phyloP scores from a whole-genome alignment of 2,329 filamentous ascomycete genomes.

The Tolypocladium paradoxum region DNA sequence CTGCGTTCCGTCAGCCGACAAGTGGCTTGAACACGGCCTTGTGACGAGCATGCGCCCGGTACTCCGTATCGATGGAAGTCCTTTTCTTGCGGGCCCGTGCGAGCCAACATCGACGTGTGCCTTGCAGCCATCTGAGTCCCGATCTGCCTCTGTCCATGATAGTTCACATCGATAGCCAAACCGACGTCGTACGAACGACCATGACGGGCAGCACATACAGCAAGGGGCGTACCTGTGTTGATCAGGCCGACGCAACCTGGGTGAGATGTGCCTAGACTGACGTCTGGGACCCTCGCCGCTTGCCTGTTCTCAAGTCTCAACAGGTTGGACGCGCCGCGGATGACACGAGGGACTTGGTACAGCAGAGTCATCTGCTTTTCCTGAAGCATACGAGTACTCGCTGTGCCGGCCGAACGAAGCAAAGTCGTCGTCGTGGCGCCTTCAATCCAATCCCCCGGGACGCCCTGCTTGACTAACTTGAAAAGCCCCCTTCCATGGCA shows the following conservation, averaged over 20 bases:
- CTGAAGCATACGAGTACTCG: background rate
- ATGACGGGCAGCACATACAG: background rate
- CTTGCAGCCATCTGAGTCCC: background rate
- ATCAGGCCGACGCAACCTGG: too few relatives aligned
- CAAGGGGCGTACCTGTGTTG: background rate
- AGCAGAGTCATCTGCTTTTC: background rate
- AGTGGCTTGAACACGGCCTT: background rate
- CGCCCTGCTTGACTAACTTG: constrained; percentile 1
- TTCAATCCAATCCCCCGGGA: constrained; percentile 10
- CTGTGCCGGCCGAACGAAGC: background rate
- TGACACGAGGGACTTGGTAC: background rate
- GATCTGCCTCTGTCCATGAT: background rate
- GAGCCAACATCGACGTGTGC: background rate
- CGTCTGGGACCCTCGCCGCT: background rate
- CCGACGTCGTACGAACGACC: background rate
- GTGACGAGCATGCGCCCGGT: background rate
- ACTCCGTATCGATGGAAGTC: background rate
- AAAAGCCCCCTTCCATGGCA: constrained; percentile 1
- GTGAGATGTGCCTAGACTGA: background rate
- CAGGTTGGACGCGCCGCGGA: background rate
- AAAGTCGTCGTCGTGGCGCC: background rate
- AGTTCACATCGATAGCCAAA: background rate
- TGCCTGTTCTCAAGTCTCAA: background rate
- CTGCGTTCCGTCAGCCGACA: background rate
- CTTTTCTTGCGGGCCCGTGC: background rate